phyloP scores from a whole-genome alignment of 148 eudicot species.

The Camellia sinensis region DNA sequence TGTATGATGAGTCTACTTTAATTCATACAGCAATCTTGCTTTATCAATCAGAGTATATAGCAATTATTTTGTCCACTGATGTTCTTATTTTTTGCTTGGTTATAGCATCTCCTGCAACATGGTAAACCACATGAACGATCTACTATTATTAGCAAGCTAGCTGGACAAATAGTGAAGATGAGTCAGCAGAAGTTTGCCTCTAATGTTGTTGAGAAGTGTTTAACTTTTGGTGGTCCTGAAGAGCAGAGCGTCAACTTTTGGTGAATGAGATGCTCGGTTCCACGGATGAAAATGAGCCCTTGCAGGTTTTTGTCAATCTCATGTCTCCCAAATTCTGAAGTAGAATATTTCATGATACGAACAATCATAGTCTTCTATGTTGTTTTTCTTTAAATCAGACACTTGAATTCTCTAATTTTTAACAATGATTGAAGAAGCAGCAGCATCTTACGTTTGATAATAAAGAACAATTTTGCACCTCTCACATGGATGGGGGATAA shows the following conservation, averaged over 20 bases:
- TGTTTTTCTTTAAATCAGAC: too few relatives aligned
- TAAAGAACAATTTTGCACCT: too few relatives aligned
- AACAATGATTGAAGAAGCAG: too few relatives aligned
- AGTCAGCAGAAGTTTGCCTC: slow-evolving; percentile 74
- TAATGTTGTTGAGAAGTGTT: slow-evolving; percentile 68
- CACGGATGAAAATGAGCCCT: slow-evolving; percentile 57
- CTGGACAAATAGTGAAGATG: slow-evolving; percentile 70
- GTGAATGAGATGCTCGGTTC: slow-evolving; percentile 67
- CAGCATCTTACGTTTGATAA: too few relatives aligned
- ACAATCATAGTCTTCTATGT: too few relatives aligned
- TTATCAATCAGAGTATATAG: not conserved
- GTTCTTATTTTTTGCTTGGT: slow-evolving; percentile 13
- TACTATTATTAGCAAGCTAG: slow-evolving; percentile 49
- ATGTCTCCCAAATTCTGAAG: not conserved
- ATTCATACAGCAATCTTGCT: not conserved
- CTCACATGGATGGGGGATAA: too few relatives aligned
- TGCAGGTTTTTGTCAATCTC: slow-evolving; percentile 33
- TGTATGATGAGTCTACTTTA: not conserved
- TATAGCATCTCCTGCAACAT: slow-evolving; percentile 60
- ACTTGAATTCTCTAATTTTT: too few relatives aligned
- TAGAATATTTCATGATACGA: not conserved
- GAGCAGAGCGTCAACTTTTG: slow-evolving; percentile 63
- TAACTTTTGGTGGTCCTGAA: slow-evolving; percentile 51
- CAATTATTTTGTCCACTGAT: not conserved
- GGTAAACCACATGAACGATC: slow-evolving; percentile 58